These are phyloP conservation scores for Phytophthora sansomeana DNA, from an alignment of 352 stramenopile species.

Conservation along the genomic window DNA sequence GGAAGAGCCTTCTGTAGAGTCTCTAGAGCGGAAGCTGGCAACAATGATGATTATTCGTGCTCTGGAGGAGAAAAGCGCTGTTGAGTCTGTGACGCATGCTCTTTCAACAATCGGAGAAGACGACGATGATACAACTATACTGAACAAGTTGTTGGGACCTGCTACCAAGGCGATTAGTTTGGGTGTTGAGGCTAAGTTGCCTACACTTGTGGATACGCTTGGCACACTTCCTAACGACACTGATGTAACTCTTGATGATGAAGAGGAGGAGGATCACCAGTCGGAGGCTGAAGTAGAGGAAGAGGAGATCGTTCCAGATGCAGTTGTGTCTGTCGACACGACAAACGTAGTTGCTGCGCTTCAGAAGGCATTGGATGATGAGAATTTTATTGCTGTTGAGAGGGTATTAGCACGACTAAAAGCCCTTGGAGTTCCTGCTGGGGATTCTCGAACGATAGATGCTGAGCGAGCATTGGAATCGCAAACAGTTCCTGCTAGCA, in stretches of 20 bases:
- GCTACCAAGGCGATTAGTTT: constrained; percentile 65
- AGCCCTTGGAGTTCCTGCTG: constrained; percentile 39
- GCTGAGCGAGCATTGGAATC: constrained; percentile 42
- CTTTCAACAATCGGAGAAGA: constrained; percentile 37
- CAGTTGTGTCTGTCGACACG: constrained; percentile 38
- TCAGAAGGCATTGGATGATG: constrained; percentile 70
- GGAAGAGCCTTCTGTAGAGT: constrained; percentile 71
- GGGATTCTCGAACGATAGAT: constrained; percentile 40
- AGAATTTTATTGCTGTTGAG: constrained; percentile 72
- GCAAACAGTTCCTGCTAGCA: constrained; percentile 45
- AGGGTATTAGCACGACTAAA: constrained; percentile 58
- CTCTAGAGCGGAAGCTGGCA: constrained; percentile 75
- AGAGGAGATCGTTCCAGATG: constrained; percentile 4
- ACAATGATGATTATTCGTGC: constrained; percentile 87
- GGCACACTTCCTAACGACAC: constrained; percentile 26
- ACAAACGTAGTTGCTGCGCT: constrained; percentile 55
- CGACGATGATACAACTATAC: constrained; percentile 29
- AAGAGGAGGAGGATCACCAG: constrained; percentile 22
- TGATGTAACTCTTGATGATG: constrained; percentile 13
- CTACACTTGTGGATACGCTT: constrained; percentile 45
- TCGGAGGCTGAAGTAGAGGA: constrained; percentile 16
- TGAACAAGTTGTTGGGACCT: constrained; percentile 42
- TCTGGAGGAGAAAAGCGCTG: constrained; percentile 74
- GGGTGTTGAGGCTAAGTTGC: constrained; percentile 65
- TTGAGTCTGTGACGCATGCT: constrained; percentile 57